Percentiles rank a stretch among this genome's conserved stretches.
Evolutionary conservation across 129 eudicot genomes (phyloP).

Genomic region (Saussurea involucrata): DNA sequence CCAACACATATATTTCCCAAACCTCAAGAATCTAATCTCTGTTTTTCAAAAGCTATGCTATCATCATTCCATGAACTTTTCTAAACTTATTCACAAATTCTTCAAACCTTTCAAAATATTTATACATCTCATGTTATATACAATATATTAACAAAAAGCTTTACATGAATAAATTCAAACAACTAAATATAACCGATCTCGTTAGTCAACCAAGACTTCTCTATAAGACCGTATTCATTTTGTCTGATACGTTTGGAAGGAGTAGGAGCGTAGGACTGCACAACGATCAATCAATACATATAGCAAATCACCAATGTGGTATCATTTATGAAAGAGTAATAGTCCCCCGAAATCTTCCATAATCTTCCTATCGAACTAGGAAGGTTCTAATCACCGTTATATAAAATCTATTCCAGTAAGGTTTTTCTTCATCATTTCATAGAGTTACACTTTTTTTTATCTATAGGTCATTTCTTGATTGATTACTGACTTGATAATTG

Average conservation of each 20-base stretch:
- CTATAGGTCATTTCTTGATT: no score
- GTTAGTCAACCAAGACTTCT: no score
- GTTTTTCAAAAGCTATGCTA: constrained; percentile 23
- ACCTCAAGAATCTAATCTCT: constrained; percentile 33
- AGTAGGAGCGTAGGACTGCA: neutral
- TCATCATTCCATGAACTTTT: constrained; percentile 21
- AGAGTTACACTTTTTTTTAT: no score
- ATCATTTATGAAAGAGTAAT: neutral
- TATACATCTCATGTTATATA: neutral
- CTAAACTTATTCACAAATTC: neutral
- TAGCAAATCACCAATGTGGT: neutral
- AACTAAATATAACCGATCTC: neutral
- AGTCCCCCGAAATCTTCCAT: neutral
- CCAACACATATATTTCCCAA: constrained; percentile 27
- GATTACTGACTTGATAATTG: no score
- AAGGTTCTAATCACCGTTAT: neutral
- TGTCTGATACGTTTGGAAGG: neutral
- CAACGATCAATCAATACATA: neutral
- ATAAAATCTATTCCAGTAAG: no score
- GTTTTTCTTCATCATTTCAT: no score
- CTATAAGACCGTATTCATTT: no score
- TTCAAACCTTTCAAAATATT: no score
- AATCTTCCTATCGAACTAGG: neutral
- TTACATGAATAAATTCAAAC: neutral
- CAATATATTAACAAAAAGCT: neutral